A percentile compares a stretch with the other conserved stretches of the same genome.
Evolutionary conservation across 2,329 filamentous ascomycete genomes (phyloP).

Genomic region (Shiraia bambusicola): DNA sequence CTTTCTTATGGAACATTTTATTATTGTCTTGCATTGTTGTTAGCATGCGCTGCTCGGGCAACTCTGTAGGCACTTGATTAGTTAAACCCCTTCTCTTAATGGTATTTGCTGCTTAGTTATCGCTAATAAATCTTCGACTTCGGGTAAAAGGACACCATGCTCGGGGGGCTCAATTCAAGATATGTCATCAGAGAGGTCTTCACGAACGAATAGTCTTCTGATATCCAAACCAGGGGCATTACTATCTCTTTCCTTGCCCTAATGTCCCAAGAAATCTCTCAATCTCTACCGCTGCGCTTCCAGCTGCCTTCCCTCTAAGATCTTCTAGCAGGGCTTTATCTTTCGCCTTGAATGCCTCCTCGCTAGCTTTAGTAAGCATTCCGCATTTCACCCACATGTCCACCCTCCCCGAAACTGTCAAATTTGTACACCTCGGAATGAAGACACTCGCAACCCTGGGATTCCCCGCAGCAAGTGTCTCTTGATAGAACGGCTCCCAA

Average conservation of each 20-base stretch:
- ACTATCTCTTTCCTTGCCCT: conserved; percentile 13
- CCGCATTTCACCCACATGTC: conserved; percentile 98
- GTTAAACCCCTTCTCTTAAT: no score
- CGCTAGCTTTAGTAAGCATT: conserved; percentile 81
- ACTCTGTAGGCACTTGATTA: not conserved
- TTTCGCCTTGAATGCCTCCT: conserved; percentile 83
- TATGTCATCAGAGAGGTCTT: no score
- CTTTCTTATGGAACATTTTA: no score
- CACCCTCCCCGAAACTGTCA: conserved; percentile 70
- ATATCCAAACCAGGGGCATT: not conserved
- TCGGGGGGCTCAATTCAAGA: no score
- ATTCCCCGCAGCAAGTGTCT: conserved; percentile 85
- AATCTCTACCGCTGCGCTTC: conserved; percentile 72
- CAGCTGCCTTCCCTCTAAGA: conserved; percentile 72
- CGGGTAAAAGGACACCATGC: no score
- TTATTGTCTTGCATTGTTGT: not conserved
- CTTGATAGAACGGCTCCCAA: conserved; percentile 97
- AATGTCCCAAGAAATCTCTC: conserved; percentile 69
- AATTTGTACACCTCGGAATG: conserved; percentile 78
- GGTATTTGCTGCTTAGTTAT: no score
- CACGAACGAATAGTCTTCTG: not conserved
- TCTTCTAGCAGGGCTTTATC: conserved; percentile 74
- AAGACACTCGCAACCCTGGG: conserved; percentile 80
- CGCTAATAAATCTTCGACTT: no score
- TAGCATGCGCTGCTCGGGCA: not conserved